Evolutionary conservation across 1,284 basidiomycete genomes (phyloP), one percentile per base, ranked within the genome.

Genomic region (Malassezia globosa): DNA sequence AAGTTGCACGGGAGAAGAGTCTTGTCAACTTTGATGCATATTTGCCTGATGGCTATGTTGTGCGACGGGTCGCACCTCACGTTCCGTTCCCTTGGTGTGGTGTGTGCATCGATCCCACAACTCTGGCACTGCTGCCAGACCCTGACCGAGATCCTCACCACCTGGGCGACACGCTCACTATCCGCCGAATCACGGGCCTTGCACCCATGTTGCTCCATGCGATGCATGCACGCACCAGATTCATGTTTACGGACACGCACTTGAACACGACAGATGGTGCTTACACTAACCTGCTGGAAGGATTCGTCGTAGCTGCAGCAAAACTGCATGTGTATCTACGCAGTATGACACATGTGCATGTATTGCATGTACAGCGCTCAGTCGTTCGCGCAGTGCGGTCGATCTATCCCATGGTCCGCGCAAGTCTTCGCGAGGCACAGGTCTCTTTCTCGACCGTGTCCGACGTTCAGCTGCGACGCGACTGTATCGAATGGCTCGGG

Each of bases 1-100:
- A 81, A 64, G 83, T 97, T 42, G 82, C 87, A 6, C 76, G 77
- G 37, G 84, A 86, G 37, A 99, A 99, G 75, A 94, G 87, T 0
- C 69, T 94, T 47, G 79, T 83, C 14, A 94, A 88, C 69, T 90
- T 71, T 24, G 81, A 85, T 58, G 76, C 81, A 5, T 83, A 90
- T 66, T 84, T 85, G 63, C 75, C 79, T 84, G 48, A 82, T 81
- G 83, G 72, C 19, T 34, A 55, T 5, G 41, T 73, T 64, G 41
- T 68, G 64, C 10, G 72, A 63, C 50, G 59, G 47, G 53, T 46
- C 40, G 51, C 36, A 5, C 5, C 42, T 2, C 14, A 36, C 4
- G 40, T 19, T 41, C 51, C 55, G 1, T 64, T 72, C 25, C 64
- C 69, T 3, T 72, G 69, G 69, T 72, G 69, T 42, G 68, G 68